phyloP scores from a whole-genome alignment of 345 rosid species.

The Pugionium cornutum region DNA sequence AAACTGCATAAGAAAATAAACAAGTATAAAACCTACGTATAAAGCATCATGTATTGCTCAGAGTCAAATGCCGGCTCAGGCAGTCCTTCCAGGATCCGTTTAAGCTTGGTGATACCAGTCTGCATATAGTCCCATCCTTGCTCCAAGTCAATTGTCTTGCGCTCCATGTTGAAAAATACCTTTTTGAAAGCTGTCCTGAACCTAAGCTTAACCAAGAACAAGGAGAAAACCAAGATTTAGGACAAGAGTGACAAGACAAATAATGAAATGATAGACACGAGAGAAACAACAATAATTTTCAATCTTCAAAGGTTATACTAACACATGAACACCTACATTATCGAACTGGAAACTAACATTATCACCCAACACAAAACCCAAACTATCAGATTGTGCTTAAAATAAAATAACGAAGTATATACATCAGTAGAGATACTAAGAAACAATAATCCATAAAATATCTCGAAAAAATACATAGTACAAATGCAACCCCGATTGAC shows the following conservation, averaged over 20 bases:
- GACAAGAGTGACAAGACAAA: neutral
- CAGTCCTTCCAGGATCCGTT: conserved; percentile 63
- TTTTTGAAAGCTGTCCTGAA: conserved; percentile 10
- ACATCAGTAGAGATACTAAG: neutral
- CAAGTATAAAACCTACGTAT: conserved; percentile 47
- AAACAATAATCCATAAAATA: neutral
- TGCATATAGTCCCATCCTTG: conserved; percentile 79
- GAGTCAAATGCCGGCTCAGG: conserved; percentile 52
- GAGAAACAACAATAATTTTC: neutral
- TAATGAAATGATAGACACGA: neutral
- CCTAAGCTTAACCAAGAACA: conserved; percentile 18
- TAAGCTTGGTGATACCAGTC: conserved; percentile 65
- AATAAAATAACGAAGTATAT: neutral
- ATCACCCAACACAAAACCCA: conserved; percentile 11
- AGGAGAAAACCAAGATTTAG: conserved; percentile 13
- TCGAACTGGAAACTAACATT: neutral
- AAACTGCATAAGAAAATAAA: conserved; percentile 32
- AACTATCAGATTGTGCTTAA: neutral
- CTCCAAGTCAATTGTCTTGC: conserved; percentile 57
- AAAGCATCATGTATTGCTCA: conserved; percentile 77
- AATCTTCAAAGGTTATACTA: neutral
- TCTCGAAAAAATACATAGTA: conserved; percentile 22
- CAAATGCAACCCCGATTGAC: conserved; percentile 15
- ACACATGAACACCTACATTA: conserved; percentile 22
- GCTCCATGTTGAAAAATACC: conserved; percentile 47